These are phyloP conservation scores for Pichia kudriavzevii DNA, from an alignment of 1,139 yeast species.

Conservation along the genomic window DNA sequence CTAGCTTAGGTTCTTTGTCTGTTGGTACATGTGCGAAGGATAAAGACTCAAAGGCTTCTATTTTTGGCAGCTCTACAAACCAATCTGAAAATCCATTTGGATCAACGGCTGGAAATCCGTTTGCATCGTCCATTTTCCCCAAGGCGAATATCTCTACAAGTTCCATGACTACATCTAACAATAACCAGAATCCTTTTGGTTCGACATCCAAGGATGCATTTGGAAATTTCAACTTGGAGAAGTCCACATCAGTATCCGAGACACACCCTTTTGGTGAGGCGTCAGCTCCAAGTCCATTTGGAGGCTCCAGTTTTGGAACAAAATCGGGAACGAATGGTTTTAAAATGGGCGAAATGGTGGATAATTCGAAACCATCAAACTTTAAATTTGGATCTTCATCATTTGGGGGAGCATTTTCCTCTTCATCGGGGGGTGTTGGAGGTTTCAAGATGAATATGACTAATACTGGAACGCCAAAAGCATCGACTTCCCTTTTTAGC, in stretches of 20 bases:
- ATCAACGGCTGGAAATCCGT: too few species aligned
- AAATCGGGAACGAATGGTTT: not conserved
- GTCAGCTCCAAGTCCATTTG: too few species aligned
- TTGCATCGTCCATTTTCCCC: conserved; percentile 7
- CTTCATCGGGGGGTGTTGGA: too few species aligned
- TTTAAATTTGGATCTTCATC: too few species aligned
- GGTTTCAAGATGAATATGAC: too few species aligned
- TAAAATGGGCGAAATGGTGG: too few species aligned
- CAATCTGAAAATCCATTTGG: conserved; percentile 18
- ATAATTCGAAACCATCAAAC: too few species aligned
- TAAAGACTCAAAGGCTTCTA: not conserved
- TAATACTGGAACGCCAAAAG: conserved; percentile 5
- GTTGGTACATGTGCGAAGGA: conserved; percentile 3
- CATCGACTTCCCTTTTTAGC: not conserved
- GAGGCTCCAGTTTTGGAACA: conserved; percentile 1
- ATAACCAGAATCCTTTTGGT: conserved; percentile 5
- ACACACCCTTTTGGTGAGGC: too few species aligned
- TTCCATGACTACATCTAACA: conserved; percentile 3
- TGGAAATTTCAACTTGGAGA: too few species aligned
- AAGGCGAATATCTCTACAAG: conserved; percentile 3
- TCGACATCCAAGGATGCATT: too few species aligned
- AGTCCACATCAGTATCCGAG: too few species aligned
- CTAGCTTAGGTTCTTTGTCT: conserved; percentile 2
- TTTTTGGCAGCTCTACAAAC: conserved; percentile 8
- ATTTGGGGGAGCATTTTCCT: conserved; percentile 1